Evolutionary conservation across 1,284 basidiomycete genomes (phyloP).

Genomic region (Gastroboletus turbinatus): DNA sequence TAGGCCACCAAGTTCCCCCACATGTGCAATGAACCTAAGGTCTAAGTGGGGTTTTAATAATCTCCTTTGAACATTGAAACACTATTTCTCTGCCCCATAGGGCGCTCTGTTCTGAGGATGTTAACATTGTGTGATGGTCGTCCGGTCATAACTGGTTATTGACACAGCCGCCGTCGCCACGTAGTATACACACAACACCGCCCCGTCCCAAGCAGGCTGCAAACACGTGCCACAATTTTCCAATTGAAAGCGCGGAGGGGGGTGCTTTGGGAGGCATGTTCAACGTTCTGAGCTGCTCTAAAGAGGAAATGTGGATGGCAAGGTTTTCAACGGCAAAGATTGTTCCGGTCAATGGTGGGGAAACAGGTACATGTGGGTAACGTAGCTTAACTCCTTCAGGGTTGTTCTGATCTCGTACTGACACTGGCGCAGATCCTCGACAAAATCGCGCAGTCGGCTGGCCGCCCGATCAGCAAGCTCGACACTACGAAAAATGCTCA

Average conservation of each 20-base stretch:
- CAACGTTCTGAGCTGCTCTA: neutral
- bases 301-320: neutral
- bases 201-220: neutral
- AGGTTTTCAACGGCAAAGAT: neutral
- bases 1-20: neutral
- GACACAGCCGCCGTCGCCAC: neutral
- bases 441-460: neutral
- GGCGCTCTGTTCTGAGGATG: neutral
- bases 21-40: neutral
- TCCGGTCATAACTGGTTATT: neutral
- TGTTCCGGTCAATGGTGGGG: neutral
- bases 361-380: constrained; percentile 15
- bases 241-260: neutral
- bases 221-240: neutral
- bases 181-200: neutral
- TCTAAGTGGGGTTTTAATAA: neutral
- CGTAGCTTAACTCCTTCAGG: constrained; percentile 35
- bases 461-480: neutral
- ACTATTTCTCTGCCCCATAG: neutral
- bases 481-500: neutral
- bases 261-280: neutral
- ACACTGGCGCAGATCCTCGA: constrained; percentile 21
- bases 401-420: constrained; percentile 26
- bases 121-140: neutral
- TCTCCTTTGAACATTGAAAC: neutral